Conservation (phyloP, 768 basidiomycete species). For the Psilocybe subaeruginosa region DNA sequence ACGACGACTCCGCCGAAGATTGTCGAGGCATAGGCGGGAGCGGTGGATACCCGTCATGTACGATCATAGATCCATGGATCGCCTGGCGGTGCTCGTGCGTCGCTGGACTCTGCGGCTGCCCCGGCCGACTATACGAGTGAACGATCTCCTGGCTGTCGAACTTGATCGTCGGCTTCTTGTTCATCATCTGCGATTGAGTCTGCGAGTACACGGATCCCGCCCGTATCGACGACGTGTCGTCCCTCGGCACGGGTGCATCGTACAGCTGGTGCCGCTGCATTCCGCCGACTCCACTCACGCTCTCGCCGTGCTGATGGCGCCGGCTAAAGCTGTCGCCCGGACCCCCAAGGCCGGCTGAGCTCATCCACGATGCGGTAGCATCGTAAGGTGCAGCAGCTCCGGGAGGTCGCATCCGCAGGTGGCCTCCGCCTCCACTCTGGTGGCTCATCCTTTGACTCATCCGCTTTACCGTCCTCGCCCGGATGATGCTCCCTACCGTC, state of each 20-base stretch:
- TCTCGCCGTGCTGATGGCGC: background rate
- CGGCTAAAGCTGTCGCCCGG: background rate
- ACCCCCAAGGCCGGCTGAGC: slow-evolving; percentile 14
- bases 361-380: slow-evolving; percentile 28
- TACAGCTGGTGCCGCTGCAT: slow-evolving; percentile 85
- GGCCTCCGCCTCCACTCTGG: slow-evolving; percentile 5
- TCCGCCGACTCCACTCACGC: slow-evolving; percentile 36
- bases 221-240: slow-evolving; percentile 44
- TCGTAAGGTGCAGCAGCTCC: slow-evolving; percentile 39
- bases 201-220: slow-evolving; percentile 36
- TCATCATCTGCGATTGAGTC: slow-evolving; percentile 24
- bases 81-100: slow-evolving; percentile 54
- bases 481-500: slow-evolving; percentile 88
- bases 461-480: slow-evolving; percentile 58
- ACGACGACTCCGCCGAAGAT: background rate
- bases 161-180: slow-evolving; percentile 68
- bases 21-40: slow-evolving; percentile 28
- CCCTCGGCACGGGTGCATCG: slow-evolving; percentile 78
- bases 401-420: slow-evolving; percentile 37
- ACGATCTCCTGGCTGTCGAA: slow-evolving; percentile 76
- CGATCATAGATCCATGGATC: slow-evolving; percentile 30
- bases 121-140: slow-evolving; percentile 71
- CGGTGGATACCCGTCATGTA: slow-evolving; percentile 34
- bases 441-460: slow-evolving; percentile 48
- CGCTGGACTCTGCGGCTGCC: slow-evolving; percentile 45